phyloP scores from a whole-genome alignment of 495 filamentous ascomycete species.

The Neurospora africana region DNA sequence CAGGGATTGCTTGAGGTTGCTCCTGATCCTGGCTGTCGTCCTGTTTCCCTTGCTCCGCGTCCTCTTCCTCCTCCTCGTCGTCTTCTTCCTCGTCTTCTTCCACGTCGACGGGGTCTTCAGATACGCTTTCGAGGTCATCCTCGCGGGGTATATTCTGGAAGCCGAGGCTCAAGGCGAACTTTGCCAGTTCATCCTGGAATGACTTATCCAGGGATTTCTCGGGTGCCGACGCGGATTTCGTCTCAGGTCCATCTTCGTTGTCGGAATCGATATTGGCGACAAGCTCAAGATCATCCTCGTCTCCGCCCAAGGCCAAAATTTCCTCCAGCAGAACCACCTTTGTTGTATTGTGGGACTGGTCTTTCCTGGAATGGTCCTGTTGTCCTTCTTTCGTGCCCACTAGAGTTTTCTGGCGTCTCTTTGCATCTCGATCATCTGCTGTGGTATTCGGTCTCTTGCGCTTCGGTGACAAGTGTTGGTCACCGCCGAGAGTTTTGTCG shows the following conservation, averaged over 20 bases:
- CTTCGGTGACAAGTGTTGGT: constrained; percentile 29
- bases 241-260: constrained; percentile 41
- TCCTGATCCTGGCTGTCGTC: constrained; percentile 14
- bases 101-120: constrained; percentile 21
- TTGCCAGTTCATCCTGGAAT: constrained; percentile 31
- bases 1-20: constrained; percentile 4
- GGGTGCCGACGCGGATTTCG: constrained; percentile 12
- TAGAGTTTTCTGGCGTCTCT: constrained; percentile 33
- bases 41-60: constrained; percentile 17
- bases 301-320: constrained; percentile 66
- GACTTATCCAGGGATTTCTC: constrained; percentile 25
- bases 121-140: constrained; percentile 22
- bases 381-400: constrained; percentile 12
- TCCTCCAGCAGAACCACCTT: constrained; percentile 47
- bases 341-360: constrained; percentile 18
- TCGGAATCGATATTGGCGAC: constrained; percentile 52
- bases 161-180: constrained; percentile 35
- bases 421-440: constrained; percentile 33
- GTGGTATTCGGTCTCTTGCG: constrained; percentile 30
- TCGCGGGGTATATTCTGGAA: constrained; percentile 30
- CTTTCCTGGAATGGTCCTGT: constrained; percentile 1
- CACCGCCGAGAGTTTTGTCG: constrained; percentile 38
- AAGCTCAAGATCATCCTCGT: constrained; percentile 61
- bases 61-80: constrained; percentile 17
- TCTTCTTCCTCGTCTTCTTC: constrained; percentile 18